These are phyloP conservation scores for Penicillium capsulatum DNA, from an alignment of 2,329 filamentous ascomycete species.

Conservation along the genomic window DNA sequence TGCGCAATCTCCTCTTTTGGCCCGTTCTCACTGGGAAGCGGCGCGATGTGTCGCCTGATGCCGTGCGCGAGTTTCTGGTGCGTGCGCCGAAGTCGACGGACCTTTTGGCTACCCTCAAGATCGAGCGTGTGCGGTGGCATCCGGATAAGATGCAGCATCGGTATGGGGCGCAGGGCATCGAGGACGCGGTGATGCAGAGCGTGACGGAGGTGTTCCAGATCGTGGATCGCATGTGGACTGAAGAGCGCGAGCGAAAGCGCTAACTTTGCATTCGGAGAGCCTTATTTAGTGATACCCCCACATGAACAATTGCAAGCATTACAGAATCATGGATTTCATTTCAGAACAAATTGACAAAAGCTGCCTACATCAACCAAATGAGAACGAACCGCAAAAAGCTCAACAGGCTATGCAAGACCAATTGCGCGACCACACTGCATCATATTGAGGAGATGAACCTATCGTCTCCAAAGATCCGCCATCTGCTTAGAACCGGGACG, in stretches of 20 bases:
- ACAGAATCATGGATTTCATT: constrained; percentile 19
- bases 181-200: constrained; percentile 66
- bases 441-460: constrained; percentile 8
- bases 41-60: constrained; percentile 54
- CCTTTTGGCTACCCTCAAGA: constrained; percentile 60
- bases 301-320: no score
- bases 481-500: constrained; percentile 34
- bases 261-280: background rate
- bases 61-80: constrained; percentile 67
- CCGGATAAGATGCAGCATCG: constrained; percentile 96
- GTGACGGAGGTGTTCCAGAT: constrained; percentile 92
- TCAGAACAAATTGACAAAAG: constrained; percentile 21
- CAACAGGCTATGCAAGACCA: constrained; percentile 24
- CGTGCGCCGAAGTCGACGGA: constrained; percentile 44
- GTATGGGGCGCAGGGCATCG: constrained; percentile 66
- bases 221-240: constrained; percentile 75
- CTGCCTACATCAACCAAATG: constrained; percentile 5
- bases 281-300: no score
- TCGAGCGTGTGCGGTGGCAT: constrained; percentile 90
- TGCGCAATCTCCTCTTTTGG: constrained; percentile 60
- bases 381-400: constrained; percentile 11
- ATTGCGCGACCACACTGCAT: constrained; percentile 10
- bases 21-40: constrained; percentile 62
- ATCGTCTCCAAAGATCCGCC: constrained; percentile 4
- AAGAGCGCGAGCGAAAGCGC: constrained; percentile 47